Base-by-base conservation (phyloP, 306 rosid genomes). In the Coriaria nepalensis region DNA sequence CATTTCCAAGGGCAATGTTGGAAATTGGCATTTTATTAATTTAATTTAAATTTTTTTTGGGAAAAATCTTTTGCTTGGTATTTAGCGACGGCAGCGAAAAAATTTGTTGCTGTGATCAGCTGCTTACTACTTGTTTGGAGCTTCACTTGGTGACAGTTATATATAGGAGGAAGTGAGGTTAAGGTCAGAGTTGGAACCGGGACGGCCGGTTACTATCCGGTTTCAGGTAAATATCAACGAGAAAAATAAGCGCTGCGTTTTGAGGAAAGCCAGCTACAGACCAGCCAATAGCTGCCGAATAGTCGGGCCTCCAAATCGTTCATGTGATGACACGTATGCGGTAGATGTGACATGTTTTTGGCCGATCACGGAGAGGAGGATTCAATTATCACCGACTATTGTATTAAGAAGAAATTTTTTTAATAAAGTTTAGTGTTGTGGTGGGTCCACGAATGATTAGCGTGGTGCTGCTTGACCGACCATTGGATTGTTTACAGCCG, bases 11-110 rank as follows among this genome's bases (percentile, higher is more conserved):
- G 8, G 80, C 78, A 66, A 81, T 81, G 39, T 50, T 70, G 13
- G 73, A 60, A 43, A 81, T 61, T 55, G 86, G 68, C 93, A 81
- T 78, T 37, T 42, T 65, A n/a, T n/a, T n/a, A n/a, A n/a, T n/a
- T n/a, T n/a, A n/a, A n/a, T n/a, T n/a, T n/a, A n/a, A n/a, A n/a
- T 34, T 12, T 45, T 7, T 13, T 45, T 13, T 44, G 1, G 10
- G 10, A 4, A 38, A 42, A 41, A 42, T 6, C 45, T 42, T 42
- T 2, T 20, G 29, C 29, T 20, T 20, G 2, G 29, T 20, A 1
- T 20, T 20, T 20, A 20, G 29, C 29, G 29, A 20, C 29, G 29
- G 29, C 1, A 20, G 29, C 2, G 29, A 20, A 20, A 10, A 42
- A 13, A 42, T 4, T 13, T 42, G 10, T 37, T 6, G 2, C 8